Percentiles rank a stretch among this genome's conserved stretches.
Conservation (phyloP, 2,329 filamentous ascomycete genomes). For the Pestalotiopsis sp. region DNA sequence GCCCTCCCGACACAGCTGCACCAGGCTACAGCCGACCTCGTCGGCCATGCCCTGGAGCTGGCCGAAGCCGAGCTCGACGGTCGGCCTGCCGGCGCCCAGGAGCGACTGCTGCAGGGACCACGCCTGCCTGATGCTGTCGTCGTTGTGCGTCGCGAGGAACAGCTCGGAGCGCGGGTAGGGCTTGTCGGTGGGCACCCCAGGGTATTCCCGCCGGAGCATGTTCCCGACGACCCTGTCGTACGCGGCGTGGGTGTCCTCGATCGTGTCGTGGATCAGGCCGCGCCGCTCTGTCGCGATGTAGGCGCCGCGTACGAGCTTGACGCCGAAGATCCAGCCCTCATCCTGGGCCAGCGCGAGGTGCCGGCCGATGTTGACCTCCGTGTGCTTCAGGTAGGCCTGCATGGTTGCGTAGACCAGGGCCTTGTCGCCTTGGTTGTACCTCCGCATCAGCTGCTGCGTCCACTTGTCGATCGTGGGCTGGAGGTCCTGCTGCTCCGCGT, state of each 20-base stretch:
- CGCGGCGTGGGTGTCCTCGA: not conserved
- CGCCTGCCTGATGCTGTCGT: not conserved
- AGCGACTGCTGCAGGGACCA: not conserved
- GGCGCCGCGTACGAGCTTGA: slow-evolving; percentile 8
- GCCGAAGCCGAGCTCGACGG: not conserved
- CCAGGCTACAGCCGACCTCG: not conserved
- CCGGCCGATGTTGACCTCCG: not conserved
- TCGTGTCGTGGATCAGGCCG: slow-evolving; percentile 2
- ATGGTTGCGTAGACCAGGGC: not conserved
- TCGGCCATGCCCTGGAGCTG: slow-evolving; percentile 4
- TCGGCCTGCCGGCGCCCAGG: not conserved
- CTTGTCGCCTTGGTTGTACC: not conserved
- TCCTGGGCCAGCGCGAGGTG: not conserved
- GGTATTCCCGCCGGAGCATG: not conserved
- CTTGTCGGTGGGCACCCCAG: not conserved
- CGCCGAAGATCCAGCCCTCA: slow-evolving; percentile 1
- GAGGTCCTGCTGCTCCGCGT: slow-evolving; percentile 6
- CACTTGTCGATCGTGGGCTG: slow-evolving; percentile 2
- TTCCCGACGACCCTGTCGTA: not conserved
- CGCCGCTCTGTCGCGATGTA: slow-evolving; percentile 1
- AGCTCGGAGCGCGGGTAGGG: not conserved
- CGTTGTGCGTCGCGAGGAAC: slow-evolving; percentile 8
- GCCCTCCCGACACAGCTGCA: not conserved
- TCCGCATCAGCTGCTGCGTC: slow-evolving; percentile 1
- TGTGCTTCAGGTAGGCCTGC: not conserved